Conservation (phyloP, 768 basidiomycete species). For the Brasilioporus rufonigricans region DNA sequence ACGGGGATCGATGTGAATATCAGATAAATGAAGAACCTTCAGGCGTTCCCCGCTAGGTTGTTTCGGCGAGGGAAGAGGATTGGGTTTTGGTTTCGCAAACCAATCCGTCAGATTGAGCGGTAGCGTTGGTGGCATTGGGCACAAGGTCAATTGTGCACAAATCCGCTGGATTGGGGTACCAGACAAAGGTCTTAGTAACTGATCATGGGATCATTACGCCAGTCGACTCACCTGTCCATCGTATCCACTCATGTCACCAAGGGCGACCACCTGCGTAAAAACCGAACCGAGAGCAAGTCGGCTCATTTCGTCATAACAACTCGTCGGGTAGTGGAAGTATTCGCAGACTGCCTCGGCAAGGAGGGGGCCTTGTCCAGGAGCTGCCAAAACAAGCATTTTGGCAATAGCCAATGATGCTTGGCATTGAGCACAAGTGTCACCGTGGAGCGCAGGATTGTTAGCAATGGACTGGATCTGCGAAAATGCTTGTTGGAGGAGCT, state of each 20-base stretch:
- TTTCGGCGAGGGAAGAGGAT: conserved; percentile 40
- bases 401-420: conserved; percentile 37
- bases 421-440: conserved; percentile 40
- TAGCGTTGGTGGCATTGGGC: conserved; percentile 38
- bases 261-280: too few species aligned
- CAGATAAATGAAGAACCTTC: conserved; percentile 49
- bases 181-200: not conserved
- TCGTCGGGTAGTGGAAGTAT: too few species aligned
- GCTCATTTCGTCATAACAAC: conserved; percentile 33
- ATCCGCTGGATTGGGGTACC: conserved; percentile 19
- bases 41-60: conserved; percentile 43
- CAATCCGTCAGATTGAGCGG: conserved; percentile 45
- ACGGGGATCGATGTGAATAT: conserved; percentile 53
- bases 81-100: conserved; percentile 53
- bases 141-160: conserved; percentile 38
- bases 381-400: too few species aligned
- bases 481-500: conserved; percentile 40
- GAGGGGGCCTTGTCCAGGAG: too few species aligned
- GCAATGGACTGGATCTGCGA: conserved; percentile 38
- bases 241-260: conserved; percentile 45
- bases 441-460: conserved; percentile 36
- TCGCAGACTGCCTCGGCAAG: too few species aligned
- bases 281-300: too few species aligned
- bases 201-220: not conserved
- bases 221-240: conserved; percentile 43